A percentile compares a stretch with the other conserved stretches of the same genome.
Evolutionary conservation across 129 eudicot species (phyloP).

Genomic region (carrot (Daucus carota)): DH1_v3.0 NC_030385.2:35980001-35980500

Average conservation of each 20-base stretch:
- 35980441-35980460: not conserved
- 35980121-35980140: not conserved
- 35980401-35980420: not conserved
- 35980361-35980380: conserved; percentile 61
- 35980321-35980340: conserved; percentile 99
- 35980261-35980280: conserved; percentile 55
- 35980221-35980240: not conserved
- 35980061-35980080: not conserved
- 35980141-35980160: not conserved
- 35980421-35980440: not conserved
- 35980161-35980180: not conserved
- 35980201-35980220: not conserved
- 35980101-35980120: not conserved
- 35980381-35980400: not conserved
- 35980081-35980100: not conserved
- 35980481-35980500: not conserved
- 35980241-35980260: not conserved
- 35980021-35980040: not conserved
- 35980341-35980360: conserved; percentile 94
- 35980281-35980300: conserved; percentile 82
- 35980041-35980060: not conserved
- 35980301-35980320: conserved; percentile 85
- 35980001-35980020: not conserved
- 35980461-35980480: not conserved
- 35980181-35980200: not conserved